A percentile compares a stretch with the other conserved stretches of the same genome.
These are phyloP conservation scores for Evernia prunastri DNA, from an alignment of 495 filamentous ascomycete genomes.

Conservation along the genomic window DNA sequence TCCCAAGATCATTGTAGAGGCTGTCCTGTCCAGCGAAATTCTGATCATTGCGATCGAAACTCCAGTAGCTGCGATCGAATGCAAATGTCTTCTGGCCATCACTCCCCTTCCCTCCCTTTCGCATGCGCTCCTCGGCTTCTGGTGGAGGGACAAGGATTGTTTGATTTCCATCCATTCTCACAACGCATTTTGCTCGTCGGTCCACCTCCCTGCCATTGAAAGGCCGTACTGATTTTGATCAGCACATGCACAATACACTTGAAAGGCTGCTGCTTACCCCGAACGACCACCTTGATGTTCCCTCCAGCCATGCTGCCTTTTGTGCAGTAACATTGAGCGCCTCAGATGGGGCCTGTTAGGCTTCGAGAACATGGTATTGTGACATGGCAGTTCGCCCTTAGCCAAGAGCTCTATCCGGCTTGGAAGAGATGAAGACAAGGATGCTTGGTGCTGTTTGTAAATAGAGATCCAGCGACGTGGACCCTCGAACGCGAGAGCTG, in stretches of 20 bases:
- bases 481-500: not conserved
- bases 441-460: not conserved
- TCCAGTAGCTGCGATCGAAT: conserved; percentile 98
- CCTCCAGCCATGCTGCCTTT: conserved; percentile 38
- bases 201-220: conserved; percentile 59
- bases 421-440: not conserved
- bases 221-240: conserved; percentile 68
- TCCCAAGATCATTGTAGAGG: conserved; percentile 80
- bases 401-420: not conserved
- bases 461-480: not conserved
- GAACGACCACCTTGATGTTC: conserved; percentile 99
- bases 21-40: conserved; percentile 88
- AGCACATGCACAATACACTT: conserved; percentile 66
- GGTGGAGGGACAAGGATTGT: conserved; percentile 77
- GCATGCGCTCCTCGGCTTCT: conserved; percentile 51
- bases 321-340: conserved; percentile 12
- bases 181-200: conserved; percentile 90
- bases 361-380: not conserved
- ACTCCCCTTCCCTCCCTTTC: conserved; percentile 53
- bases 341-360: conserved; percentile 3
- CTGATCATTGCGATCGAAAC: conserved; percentile 73
- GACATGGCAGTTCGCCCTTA: not conserved
- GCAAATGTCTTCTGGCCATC: conserved; percentile 86
- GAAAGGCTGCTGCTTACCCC: conserved; percentile 31
- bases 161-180: conserved; percentile 90